A percentile compares a stretch with the other conserved stretches of the same genome.
phyloP scores from a whole-genome alignment of 805 yeast genomes.

The Millerago galiae region DNA sequence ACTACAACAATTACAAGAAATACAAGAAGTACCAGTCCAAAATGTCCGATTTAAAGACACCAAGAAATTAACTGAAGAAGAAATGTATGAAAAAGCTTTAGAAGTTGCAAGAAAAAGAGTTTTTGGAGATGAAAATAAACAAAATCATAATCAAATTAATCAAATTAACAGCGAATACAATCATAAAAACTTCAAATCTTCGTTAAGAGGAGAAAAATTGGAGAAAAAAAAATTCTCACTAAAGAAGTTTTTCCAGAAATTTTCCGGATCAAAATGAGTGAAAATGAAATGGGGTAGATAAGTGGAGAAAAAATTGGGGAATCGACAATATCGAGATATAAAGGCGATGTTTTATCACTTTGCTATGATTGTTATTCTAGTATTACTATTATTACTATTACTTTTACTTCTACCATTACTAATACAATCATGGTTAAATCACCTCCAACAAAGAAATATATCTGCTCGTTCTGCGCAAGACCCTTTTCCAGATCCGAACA shows the following conservation, averaged over 20 bases:
- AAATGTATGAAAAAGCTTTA: constrained; percentile 24
- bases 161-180: no score
- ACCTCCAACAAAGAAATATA: constrained; percentile 10
- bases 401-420: no score
- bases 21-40: background rate
- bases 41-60: background rate
- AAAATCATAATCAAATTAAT: no score
- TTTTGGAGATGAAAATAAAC: constrained; percentile 9
- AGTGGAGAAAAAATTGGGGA: no score
- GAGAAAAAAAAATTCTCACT: constrained; percentile 1
- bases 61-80: constrained; percentile 15
- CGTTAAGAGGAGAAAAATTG: background rate
- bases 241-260: constrained; percentile 6
- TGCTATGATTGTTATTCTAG: no score
- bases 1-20: no score
- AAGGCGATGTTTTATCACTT: no score
- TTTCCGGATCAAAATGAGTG: background rate
- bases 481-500: constrained; percentile 14
- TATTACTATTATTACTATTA: no score
- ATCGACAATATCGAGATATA: no score
- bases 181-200: background rate
- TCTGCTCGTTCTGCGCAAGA: constrained; percentile 14
- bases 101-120: constrained; percentile 9
- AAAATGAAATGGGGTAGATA: background rate
- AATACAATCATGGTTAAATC: background rate